phyloP scores from a whole-genome alignment of 2,329 filamentous ascomycete species.

The Pyrenochaeta sp. region DNA sequence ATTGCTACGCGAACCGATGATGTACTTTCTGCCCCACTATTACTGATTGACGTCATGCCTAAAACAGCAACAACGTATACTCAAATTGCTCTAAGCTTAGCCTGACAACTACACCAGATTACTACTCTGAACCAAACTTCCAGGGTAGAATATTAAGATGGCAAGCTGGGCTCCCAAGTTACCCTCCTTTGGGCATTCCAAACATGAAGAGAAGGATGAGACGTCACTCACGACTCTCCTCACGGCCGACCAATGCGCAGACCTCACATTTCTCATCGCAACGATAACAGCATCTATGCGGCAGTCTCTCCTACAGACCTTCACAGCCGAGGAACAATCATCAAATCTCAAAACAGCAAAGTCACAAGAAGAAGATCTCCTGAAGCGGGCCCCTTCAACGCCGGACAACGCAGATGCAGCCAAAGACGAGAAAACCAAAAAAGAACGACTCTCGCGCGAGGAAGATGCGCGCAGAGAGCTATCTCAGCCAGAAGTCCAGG shows the following conservation, averaged over 20 bases:
- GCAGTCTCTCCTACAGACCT: constrained; percentile 53
- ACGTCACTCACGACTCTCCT: constrained; percentile 56
- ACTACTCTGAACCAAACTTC: constrained; percentile 1
- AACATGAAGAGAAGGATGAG: constrained; percentile 38
- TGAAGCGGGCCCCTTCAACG: constrained; percentile 33
- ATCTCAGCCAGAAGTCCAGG: constrained; percentile 60
- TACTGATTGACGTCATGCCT: constrained; percentile 25
- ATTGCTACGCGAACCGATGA: too few species aligned
- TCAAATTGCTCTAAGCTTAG: constrained; percentile 1
- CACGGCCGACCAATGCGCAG: constrained; percentile 53
- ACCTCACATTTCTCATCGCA: constrained; percentile 57
- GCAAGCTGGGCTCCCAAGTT: constrained; percentile 41
- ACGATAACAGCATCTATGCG: constrained; percentile 58
- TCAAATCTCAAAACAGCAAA: constrained; percentile 19
- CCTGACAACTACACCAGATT: constrained; percentile 2
- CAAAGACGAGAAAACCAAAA: constrained; percentile 41
- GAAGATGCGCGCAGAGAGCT: constrained; percentile 57
- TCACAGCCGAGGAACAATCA: constrained; percentile 41
- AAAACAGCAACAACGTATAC: constrained; percentile 12
- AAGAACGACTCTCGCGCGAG: constrained; percentile 39
- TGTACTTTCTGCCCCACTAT: constrained; percentile 16
- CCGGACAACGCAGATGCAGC: constrained; percentile 32
- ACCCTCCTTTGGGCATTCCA: constrained; percentile 44
- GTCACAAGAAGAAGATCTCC: constrained; percentile 31
- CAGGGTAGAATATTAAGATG: constrained; percentile 17